Conservation (phyloP, 2,329 filamentous ascomycete species). For the Colletotrichum sp. region DNA sequence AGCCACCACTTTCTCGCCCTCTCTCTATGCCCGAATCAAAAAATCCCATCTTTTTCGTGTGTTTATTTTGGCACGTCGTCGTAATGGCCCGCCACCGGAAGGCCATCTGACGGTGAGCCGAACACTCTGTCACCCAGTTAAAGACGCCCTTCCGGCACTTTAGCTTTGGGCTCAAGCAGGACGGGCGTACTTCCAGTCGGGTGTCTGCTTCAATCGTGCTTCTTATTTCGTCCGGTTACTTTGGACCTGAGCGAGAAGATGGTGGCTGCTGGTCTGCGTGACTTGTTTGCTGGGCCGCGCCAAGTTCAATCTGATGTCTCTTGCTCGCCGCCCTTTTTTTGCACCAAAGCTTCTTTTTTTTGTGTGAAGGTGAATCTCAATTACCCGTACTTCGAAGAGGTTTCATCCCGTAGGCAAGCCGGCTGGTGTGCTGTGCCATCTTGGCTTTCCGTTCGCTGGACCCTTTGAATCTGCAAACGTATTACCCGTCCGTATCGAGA, state of each 20-base stretch:
- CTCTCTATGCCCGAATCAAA: not conserved
- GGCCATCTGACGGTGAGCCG: conserved; percentile 20
- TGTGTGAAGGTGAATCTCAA: not conserved
- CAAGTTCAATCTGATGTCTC: not conserved
- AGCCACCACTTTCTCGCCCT: not conserved
- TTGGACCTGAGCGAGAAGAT: not conserved
- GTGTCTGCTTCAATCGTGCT: conserved; percentile 3
- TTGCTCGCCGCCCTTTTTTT: not conserved
- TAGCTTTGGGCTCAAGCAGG: conserved; percentile 12
- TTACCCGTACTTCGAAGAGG: not conserved
- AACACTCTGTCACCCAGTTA: conserved; percentile 10
- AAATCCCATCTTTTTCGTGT: conserved; percentile 7
- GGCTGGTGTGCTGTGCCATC: not conserved
- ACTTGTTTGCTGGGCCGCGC: not conserved
- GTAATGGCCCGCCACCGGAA: conserved; percentile 21
- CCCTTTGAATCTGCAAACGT: conserved; percentile 7
- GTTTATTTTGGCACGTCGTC: conserved; percentile 13
- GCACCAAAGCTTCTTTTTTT: not conserved
- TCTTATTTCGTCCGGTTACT: conserved; percentile 11
- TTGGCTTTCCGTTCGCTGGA: not conserved
- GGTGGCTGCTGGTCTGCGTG: not conserved
- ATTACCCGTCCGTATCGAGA: not conserved
- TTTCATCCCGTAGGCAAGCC: conserved; percentile 16
- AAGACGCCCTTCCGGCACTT: not conserved
- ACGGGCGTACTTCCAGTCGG: conserved; percentile 12